phyloP scores from a whole-genome alignment of 495 filamentous ascomycete species.

The Annulohypoxylon maeteangense region DNA sequence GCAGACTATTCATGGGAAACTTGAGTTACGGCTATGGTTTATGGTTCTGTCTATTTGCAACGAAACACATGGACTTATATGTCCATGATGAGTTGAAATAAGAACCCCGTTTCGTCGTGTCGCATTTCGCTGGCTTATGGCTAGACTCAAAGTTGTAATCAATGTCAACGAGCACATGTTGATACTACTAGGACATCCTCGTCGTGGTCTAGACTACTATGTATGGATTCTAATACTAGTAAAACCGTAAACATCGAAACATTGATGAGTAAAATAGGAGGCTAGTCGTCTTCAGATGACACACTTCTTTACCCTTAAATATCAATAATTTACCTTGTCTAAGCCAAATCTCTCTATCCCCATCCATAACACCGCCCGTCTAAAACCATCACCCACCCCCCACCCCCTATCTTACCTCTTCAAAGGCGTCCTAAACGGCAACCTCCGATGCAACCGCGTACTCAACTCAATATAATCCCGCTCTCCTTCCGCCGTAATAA shows the following conservation, averaged over 20 bases:
- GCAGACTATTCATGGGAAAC: background rate
- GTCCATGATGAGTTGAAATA: background rate
- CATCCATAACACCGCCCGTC: background rate
- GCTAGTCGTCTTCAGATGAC: background rate
- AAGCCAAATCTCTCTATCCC: background rate
- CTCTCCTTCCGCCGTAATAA: constrained; percentile 63
- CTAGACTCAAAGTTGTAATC: background rate
- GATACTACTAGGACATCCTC: too few relatives aligned
- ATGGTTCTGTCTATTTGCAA: background rate
- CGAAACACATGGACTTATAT: background rate
- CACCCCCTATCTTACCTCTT: background rate
- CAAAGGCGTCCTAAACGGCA: constrained; percentile 55
- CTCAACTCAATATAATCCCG: constrained; percentile 60
- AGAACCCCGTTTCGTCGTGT: background rate
- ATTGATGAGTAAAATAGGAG: background rate
- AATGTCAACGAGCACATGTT: background rate
- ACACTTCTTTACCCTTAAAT: background rate
- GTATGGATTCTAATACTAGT: background rate
- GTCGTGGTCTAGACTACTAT: too few relatives aligned
- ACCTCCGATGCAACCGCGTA: constrained; percentile 57
- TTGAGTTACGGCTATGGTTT: background rate
- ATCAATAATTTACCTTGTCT: background rate
- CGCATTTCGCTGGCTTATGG: background rate
- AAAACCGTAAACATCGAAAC: background rate
- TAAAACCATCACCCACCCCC: background rate